Evolutionary conservation across 169 alveolate species (phyloP), one percentile per base, ranked within the genome.

Genomic region (Cryptosporidium ryanae): DNA sequence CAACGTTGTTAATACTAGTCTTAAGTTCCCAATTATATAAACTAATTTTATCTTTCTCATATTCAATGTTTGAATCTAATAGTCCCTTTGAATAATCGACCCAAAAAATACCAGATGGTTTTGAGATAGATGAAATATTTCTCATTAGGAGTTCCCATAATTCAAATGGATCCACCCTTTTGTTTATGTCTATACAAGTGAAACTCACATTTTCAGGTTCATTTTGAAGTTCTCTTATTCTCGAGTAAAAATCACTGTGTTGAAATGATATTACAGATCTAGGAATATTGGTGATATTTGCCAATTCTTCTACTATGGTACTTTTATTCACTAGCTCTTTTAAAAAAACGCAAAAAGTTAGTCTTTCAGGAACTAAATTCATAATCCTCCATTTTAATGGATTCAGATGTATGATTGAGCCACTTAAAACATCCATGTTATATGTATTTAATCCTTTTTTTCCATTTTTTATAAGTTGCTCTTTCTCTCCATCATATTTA

Each of bases 361-460:
- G 87, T 59, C 46, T 59, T 21, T 48, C 44, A n/a, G 87, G 87
- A 18, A 38, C 23, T 32, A 55, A 43, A 55, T 61, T 61, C 23
- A 59, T 17, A 23, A 59, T 29, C 59, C 59, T 61, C 87, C 87
- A 76, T 59, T 76, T 61, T n/a, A 76, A 18, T 43, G 87, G 68
- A 23, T 38, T 59, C 8, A 76, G 87, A 59, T 76, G 71, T 46
- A 76, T 23, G 6, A 27, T 38, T 8, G 87, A 76, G 18, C 87
- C 87, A 15, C 31, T 23, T 34, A 59, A 38, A 10, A 76, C 87
- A 21, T 76, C 59, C 5, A 76, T 55, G 21, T 76, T 46, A 61
- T 54, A 44, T 52, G 12, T 12, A 52, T 52, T 21, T 52, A 52
- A 0, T 6, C 13, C 21, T 17, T 12, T 27, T 27, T 25, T 68